Evolutionary conservation across 192 early-diverging fungal genomes (phyloP), one percentile per base, ranked within the genome.

Genomic region (Cetraspora pellucida): DNA sequence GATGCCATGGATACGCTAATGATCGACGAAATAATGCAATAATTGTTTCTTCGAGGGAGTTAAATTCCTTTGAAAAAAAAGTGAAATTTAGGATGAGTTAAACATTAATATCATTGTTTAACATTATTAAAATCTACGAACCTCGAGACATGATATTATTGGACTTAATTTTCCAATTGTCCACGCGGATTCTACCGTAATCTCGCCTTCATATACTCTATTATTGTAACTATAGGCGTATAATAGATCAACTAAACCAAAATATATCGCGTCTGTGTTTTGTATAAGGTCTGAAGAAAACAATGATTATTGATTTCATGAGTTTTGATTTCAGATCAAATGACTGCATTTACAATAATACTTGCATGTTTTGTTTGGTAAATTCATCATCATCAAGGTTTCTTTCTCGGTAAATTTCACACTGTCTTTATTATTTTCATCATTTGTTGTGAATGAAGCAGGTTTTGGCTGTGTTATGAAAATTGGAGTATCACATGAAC

Each of bases 161-260:
- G 94, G 77, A 30, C 91, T 92, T 13, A 98, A 72, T 63, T 91
- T 96, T 46, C 92, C 92, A 45, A 99, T 90, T 0, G 93, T 93
- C 96, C 97, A 98, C 16, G 87, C 88, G 0, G 94, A 94, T 74
- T 98, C 97, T 1, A 97, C 92, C 8, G 87, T 97, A 65, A 85
- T 81, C 30, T 99, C 96, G 0, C 93, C 95, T 72, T 91, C 87
- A 16, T 90, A 94, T 0, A 89, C 89, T 7, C 97, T 93, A 58
- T 92, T 82, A 75, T 99, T 93, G 75, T 96, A 96, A 37, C 89
- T 88, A 83, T 97, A 97, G 0, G 94, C 94, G 82, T 93, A 99
- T 3, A 97, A 47, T 44, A 99, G 83, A 78, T 99, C 97, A 13
- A 99, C 90, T 21, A 99, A 81, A 0, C 94, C 92, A 23, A 98